Conservation (phyloP, 140 eudicot genomes). For the Senecio squalidus region DNA sequence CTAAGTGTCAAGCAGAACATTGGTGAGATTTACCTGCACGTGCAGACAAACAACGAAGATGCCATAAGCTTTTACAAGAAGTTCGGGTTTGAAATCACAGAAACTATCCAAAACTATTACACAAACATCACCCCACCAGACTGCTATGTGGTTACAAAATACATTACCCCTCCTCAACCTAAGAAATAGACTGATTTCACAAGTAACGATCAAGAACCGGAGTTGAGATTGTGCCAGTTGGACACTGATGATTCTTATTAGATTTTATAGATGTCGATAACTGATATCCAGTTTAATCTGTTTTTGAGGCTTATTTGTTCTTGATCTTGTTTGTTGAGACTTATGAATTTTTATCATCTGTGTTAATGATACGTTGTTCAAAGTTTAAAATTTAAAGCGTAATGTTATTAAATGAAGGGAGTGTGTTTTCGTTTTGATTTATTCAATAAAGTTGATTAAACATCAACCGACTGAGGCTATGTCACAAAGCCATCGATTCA, state of each 20-base stretch:
- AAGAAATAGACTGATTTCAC: slow-evolving; percentile 41
- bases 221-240: slow-evolving; percentile 25
- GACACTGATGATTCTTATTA: slow-evolving; percentile 19
- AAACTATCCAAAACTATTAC: slow-evolving; percentile 86
- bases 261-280: slow-evolving; percentile 24
- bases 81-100: slow-evolving; percentile 92
- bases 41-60: slow-evolving; percentile 95
- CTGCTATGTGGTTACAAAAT: slow-evolving; percentile 82
- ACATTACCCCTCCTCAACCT: slow-evolving; percentile 39
- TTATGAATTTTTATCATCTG: slow-evolving; percentile 19
- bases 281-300: slow-evolving; percentile 16
- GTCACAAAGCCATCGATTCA: too few relatives aligned
- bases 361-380: slow-evolving; percentile 22
- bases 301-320: slow-evolving; percentile 15
- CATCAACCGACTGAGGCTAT: too few relatives aligned
- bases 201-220: slow-evolving; percentile 13
- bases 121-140: slow-evolving; percentile 96
- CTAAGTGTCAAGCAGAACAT: slow-evolving; percentile 74
- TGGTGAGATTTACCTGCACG: slow-evolving; percentile 89
- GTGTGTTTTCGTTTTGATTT: too few relatives aligned
- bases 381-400: slow-evolving; percentile 15
- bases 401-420: background rate
- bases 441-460: too few relatives aligned
- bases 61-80: slow-evolving; percentile 92
- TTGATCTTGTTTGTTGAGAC: slow-evolving; percentile 27